Evolutionary conservation across 176 grass and related monocot species (phyloP).

Genomic region (Tillandsia leiboldiana): DNA sequence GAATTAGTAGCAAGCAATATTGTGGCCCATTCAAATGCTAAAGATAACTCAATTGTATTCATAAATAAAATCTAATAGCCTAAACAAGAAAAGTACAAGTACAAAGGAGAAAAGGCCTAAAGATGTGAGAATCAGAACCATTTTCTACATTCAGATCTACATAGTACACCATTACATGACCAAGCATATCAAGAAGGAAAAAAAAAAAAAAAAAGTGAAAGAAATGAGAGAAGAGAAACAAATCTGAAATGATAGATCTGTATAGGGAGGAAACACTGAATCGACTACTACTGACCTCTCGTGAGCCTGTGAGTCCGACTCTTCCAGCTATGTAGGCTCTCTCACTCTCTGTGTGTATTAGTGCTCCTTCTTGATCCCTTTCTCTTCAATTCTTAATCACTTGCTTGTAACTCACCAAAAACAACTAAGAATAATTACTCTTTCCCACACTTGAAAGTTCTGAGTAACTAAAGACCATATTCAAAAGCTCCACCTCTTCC

Average conservation of each 20-base stretch:
- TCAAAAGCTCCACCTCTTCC: too few relatives aligned
- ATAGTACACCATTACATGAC: slow-evolving; percentile 32
- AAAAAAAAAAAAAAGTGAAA: slow-evolving; percentile 6
- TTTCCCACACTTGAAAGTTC: too few relatives aligned
- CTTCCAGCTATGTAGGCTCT: slow-evolving; percentile 14
- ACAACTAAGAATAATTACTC: too few relatives aligned
- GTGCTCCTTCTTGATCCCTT: slow-evolving; percentile 1
- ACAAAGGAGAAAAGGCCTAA: slow-evolving; percentile 6
- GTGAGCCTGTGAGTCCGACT: too few relatives aligned
- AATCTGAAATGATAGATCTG: not conserved
- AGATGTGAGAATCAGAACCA: slow-evolving; percentile 28
- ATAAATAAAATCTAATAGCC: not conserved
- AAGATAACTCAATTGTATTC: not conserved
- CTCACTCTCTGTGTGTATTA: slow-evolving; percentile 2
- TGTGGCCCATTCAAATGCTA: not conserved
- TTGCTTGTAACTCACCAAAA: too few relatives aligned
- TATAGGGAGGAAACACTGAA: slow-evolving; percentile 32
- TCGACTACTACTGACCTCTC: not conserved
- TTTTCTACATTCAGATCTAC: slow-evolving; percentile 6
- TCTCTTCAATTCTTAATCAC: not conserved
- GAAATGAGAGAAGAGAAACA: not conserved
- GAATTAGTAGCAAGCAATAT: not conserved
- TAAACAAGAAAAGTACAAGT: slow-evolving; percentile 16
- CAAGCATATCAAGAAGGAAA: slow-evolving; percentile 16
- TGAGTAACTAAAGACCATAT: too few relatives aligned